Evolutionary conservation across 1,284 basidiomycete genomes (phyloP), one percentile per base, ranked within the genome.

Genomic region (Cutaneotrichosporon curvatum): DNA sequence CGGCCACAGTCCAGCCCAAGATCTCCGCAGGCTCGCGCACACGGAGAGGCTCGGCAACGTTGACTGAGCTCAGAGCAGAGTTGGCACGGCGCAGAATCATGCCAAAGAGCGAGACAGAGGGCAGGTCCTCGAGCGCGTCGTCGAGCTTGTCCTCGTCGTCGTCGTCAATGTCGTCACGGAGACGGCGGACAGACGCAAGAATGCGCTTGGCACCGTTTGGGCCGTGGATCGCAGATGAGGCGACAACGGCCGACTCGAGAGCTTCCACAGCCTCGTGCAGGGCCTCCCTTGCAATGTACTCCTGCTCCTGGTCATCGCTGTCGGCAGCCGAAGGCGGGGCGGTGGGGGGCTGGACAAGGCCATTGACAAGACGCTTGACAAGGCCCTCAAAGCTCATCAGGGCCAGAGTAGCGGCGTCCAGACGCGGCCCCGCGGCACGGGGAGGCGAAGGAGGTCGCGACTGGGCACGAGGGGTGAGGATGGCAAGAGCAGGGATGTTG

Each of bases 101-200:
- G 19, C 62, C 58, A 51, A 71, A 68, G 16, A 73, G 62, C 9
- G 60, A 53, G 14, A 73, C 59, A 4, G 69, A 59, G 8, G 70
- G 71, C 15, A 72, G 56, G 51, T 73, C 72, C 53, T 73, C 72
- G 45, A 70, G 58, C 0, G 72, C 72, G 45, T 73, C 71, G 48
- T 72, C 67, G 10, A 71, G 59, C 38, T 59, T 55, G 28, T 68
- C 69, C 23, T 69, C 65, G 20, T 50, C 53, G 12, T 52, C 53
- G 30, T 63, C 55, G 40, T 63, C 67, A 25, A 64, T 57, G 46
- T 73, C 69, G 52, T 70, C 69, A 34, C 66, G 58, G 16, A 69
- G 58, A 25, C 67, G 51, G n/a, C 60, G 50, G 12, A 58, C 37
- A 45, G 60, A 38, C 41, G 40, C 47, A 16, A 55, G 48, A 15